Percentiles rank a stretch among this genome's conserved stretches.
These are phyloP conservation scores for Gastrodia elata DNA, from an alignment of 106 monocot species.

Conservation along the genomic window DNA sequence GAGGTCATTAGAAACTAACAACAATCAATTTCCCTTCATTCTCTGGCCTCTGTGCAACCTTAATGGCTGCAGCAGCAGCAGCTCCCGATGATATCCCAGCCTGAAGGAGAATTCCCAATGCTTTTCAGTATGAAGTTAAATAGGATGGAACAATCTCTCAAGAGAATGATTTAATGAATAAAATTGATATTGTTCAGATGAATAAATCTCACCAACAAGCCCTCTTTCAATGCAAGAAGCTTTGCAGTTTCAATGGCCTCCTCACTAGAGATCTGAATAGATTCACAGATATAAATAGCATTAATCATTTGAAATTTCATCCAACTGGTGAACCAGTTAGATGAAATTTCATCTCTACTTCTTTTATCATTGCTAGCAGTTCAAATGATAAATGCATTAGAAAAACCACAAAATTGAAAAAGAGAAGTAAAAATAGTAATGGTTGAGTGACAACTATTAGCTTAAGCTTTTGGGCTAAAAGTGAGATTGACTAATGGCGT, in stretches of 20 bases:
- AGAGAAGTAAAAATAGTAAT: too few species aligned
- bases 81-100: constrained; percentile 91
- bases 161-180: neutral
- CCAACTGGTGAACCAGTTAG: neutral
- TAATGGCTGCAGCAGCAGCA: constrained; percentile 76
- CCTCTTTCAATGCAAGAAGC: constrained; percentile 80
- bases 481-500: too few species aligned
- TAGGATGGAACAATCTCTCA: neutral
- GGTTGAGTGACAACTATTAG: too few species aligned
- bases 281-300: neutral
- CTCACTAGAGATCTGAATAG: constrained; percentile 67
- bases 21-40: constrained; percentile 78
- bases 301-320: neutral
- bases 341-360: too few species aligned
- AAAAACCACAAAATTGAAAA: too few species aligned
- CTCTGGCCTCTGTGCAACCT: constrained; percentile 65
- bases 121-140: neutral
- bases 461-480: too few species aligned
- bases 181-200: neutral
- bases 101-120: constrained; percentile 15
- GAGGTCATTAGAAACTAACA: constrained; percentile 28
- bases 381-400: too few species aligned
- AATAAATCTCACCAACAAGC: constrained; percentile 54
- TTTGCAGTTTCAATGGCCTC: constrained; percentile 81
- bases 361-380: too few species aligned